These are phyloP conservation scores for Lepiota brunneoincarnata DNA, from an alignment of 768 basidiomycete genomes.

Conservation along the genomic window DNA sequence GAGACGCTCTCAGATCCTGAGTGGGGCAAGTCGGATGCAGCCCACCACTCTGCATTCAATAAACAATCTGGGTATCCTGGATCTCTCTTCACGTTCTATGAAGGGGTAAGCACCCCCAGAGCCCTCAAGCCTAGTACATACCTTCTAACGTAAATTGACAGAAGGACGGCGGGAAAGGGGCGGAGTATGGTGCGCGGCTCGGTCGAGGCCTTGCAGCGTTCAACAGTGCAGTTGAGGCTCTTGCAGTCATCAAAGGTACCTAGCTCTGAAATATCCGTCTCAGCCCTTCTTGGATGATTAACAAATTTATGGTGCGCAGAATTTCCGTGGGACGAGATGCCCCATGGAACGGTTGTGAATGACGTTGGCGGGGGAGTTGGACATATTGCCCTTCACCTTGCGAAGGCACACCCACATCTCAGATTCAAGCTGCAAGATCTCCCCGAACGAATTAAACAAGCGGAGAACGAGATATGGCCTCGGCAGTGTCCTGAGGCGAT, in stretches of 20 bases:
- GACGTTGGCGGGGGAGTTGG: slow-evolving; percentile 42
- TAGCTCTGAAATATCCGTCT: not conserved
- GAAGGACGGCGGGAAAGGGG: not conserved
- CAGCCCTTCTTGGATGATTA: not conserved
- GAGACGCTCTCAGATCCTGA: slow-evolving; percentile 32
- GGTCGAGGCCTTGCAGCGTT: slow-evolving; percentile 31
- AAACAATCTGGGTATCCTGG: slow-evolving; percentile 12
- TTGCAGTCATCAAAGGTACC: slow-evolving; percentile 26
- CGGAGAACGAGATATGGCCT: slow-evolving; percentile 32
- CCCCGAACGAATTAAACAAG: slow-evolving; percentile 27
- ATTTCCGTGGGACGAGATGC: slow-evolving; percentile 30
- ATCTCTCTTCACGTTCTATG: slow-evolving; percentile 18
- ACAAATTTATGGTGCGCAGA: slow-evolving; percentile 15
- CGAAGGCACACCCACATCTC: slow-evolving; percentile 29
- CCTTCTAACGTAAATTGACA: not conserved
- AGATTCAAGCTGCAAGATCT: slow-evolving; percentile 35
- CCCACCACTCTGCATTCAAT: not conserved
- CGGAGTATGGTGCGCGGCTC: slow-evolving; percentile 21
- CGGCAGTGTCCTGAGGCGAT: slow-evolving; percentile 34
- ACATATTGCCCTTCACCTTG: slow-evolving; percentile 27
- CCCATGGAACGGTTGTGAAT: slow-evolving; percentile 26
- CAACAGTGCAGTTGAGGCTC: slow-evolving; percentile 25
- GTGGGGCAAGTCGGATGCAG: slow-evolving; percentile 22
- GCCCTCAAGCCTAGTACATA: no score
- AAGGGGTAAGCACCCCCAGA: slow-evolving; percentile 18